Evolutionary conservation across 2,329 filamentous ascomycete genomes (phyloP).

Genomic region (Harringtonia aguacate): DNA sequence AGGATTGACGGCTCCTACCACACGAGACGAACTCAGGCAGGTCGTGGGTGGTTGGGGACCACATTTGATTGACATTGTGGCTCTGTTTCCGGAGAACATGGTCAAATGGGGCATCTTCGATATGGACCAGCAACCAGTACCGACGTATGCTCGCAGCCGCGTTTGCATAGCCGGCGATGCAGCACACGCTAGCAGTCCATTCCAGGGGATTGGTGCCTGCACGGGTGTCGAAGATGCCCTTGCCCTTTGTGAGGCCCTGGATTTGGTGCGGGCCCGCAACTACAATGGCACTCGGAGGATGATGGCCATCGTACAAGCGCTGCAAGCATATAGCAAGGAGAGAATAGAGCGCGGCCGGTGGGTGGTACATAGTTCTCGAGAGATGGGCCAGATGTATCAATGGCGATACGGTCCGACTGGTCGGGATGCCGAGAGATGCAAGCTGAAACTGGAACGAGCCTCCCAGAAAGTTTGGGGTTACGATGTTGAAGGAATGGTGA

Average conservation of each 20-base stretch:
- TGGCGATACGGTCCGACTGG: background rate
- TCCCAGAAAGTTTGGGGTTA: background rate
- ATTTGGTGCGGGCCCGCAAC: background rate
- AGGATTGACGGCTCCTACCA: conserved; percentile 19
- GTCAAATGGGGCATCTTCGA: conserved; percentile 27
- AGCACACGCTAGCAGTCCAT: conserved; percentile 33
- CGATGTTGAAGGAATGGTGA: too few species aligned
- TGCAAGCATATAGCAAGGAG: background rate
- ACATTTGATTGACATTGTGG: conserved; percentile 24
- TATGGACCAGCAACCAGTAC: background rate
- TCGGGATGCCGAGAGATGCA: background rate
- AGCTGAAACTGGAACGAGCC: background rate
- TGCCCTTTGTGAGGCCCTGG: conserved; percentile 8
- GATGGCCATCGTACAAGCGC: background rate
- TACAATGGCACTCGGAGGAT: too few species aligned
- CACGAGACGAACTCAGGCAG: conserved; percentile 25
- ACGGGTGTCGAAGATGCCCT: conserved; percentile 13
- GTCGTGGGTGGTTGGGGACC: conserved; percentile 26
- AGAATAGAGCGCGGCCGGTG: background rate
- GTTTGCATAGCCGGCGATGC: conserved; percentile 43
- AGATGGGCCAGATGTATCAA: background rate
- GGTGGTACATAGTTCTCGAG: background rate
- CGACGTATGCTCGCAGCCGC: conserved; percentile 34
- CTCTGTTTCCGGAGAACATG: conserved; percentile 23
- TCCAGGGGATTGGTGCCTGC: conserved; percentile 12